phyloP scores from a whole-genome alignment of 2,329 filamentous ascomycete species.

The Cercospora berteroae region DNA sequence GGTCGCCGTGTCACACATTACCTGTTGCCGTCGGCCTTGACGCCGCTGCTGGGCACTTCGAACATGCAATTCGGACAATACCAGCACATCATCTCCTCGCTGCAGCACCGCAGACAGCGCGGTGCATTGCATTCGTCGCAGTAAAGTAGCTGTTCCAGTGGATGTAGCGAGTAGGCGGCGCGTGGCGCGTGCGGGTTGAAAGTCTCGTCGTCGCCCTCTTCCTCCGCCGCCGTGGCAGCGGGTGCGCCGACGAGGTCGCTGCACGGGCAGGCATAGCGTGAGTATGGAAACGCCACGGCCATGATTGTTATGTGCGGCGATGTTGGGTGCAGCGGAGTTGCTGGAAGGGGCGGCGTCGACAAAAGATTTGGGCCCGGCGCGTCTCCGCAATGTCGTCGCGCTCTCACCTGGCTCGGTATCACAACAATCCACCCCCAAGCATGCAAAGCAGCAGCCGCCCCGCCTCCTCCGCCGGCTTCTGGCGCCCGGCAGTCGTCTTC shows the following conservation, averaged over 20 bases:
- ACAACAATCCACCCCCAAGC: not conserved
- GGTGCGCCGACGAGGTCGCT: slow-evolving; percentile 49
- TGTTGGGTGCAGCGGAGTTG: not conserved
- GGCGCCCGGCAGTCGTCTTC: slow-evolving; percentile 41
- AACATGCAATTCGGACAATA: slow-evolving; percentile 95
- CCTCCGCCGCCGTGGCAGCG: slow-evolving; percentile 42
- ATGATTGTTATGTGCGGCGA: slow-evolving; percentile 36
- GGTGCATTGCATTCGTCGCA: slow-evolving; percentile 98
- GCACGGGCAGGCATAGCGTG: slow-evolving; percentile 65
- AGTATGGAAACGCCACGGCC: slow-evolving; percentile 61
- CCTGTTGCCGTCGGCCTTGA: slow-evolving; percentile 92
- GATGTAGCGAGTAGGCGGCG: slow-evolving; percentile 88
- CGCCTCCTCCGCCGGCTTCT: slow-evolving; percentile 18
- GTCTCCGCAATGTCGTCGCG: not conserved
- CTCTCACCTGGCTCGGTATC: not conserved
- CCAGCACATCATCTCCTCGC: slow-evolving; percentile 91
- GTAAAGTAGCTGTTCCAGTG: slow-evolving; percentile 89
- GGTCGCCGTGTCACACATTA: slow-evolving; percentile 45
- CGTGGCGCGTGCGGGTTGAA: slow-evolving; percentile 84
- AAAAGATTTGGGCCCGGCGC: not conserved
- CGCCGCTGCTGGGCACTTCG: slow-evolving; percentile 88
- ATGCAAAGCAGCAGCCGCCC: not conserved
- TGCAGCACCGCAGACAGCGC: slow-evolving; percentile 84
- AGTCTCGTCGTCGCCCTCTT: slow-evolving; percentile 71
- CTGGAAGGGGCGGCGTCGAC: not conserved